A percentile compares a stretch with the other conserved stretches of the same genome.
Evolutionary conservation across 177 flowering plant species (phyloP).

Genomic region (Telopea speciosissima): DNA sequence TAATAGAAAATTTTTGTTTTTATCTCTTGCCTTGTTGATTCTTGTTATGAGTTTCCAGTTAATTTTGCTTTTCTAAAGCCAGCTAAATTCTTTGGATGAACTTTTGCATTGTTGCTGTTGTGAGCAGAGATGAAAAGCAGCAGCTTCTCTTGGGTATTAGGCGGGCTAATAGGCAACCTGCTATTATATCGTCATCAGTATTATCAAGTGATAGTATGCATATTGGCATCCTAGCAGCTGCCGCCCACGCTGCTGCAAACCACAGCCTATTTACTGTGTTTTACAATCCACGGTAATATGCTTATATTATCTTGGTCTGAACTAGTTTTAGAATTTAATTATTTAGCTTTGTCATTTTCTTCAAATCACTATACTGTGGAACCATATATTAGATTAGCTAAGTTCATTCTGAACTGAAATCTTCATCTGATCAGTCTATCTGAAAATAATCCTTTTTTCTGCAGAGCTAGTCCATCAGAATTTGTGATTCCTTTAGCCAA

Average conservation of each 20-base stretch:
- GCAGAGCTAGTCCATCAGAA: slow-evolving; percentile 96
- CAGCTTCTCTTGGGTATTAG: slow-evolving; percentile 88
- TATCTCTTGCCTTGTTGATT: neutral
- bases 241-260: slow-evolving; percentile 93
- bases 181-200: slow-evolving; percentile 80
- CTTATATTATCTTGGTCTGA: neutral
- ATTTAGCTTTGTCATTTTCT: neutral
- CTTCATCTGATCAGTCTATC: slow-evolving; percentile 3
- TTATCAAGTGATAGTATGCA: slow-evolving; percentile 96
- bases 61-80: neutral
- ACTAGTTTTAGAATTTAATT: neutral
- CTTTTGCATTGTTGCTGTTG: slow-evolving; percentile 7
- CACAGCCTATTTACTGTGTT: slow-evolving; percentile 84
- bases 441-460: slow-evolving; percentile 1
- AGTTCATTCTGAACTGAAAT: neutral
- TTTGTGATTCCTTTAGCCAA: slow-evolving; percentile 95
- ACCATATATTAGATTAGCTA: neutral
- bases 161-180: slow-evolving; percentile 78
- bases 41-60: neutral
- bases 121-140: slow-evolving; percentile 78
- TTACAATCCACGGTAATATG: slow-evolving; percentile 73
- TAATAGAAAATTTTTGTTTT: neutral
- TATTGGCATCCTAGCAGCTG: slow-evolving; percentile 90
- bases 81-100: neutral
- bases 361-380: neutral